A percentile compares a stretch with the other conserved stretches of the same genome.
Evolutionary conservation across 2,329 filamentous ascomycete species (phyloP).

Genomic region (Fusarium marasasianum): DNA sequence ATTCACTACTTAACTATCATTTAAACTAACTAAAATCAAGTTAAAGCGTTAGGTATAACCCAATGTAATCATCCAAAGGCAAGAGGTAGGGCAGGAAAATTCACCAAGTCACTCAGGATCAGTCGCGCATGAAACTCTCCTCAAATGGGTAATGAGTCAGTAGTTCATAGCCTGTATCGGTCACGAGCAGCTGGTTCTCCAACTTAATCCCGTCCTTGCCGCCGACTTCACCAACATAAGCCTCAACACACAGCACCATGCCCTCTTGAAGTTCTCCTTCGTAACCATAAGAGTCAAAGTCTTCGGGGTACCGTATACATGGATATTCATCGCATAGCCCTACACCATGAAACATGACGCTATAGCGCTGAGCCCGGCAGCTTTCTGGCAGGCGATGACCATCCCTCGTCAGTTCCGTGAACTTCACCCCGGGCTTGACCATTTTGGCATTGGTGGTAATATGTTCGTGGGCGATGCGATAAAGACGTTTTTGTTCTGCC

Average conservation of each 20-base stretch:
- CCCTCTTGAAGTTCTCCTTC: neutral
- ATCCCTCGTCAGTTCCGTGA: neutral
- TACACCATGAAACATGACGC: neutral
- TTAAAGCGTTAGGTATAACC: rapidly evolving
- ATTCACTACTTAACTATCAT: neutral
- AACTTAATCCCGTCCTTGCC: neutral
- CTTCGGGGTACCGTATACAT: neutral
- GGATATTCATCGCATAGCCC: neutral
- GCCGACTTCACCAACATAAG: neutral
- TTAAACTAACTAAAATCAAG: neutral
- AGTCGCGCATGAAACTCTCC: neutral
- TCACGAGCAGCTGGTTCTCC: neutral
- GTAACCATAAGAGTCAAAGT: neutral
- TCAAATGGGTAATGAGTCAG: neutral
- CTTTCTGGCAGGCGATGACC: neutral
- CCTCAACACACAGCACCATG: neutral
- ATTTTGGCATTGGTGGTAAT: neutral
- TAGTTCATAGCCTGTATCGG: neutral
- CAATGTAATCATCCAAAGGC: rapidly evolving
- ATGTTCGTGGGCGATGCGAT: neutral
- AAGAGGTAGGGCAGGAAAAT: neutral
- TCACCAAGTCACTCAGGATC: neutral
- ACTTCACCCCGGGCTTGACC: neutral
- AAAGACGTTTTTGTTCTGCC: neutral
- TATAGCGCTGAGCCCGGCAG: neutral